Percentiles rank a stretch among this genome's conserved stretches.
Conservation (phyloP, 768 basidiomycete species). For the Tephrocybe sp. region DNA sequence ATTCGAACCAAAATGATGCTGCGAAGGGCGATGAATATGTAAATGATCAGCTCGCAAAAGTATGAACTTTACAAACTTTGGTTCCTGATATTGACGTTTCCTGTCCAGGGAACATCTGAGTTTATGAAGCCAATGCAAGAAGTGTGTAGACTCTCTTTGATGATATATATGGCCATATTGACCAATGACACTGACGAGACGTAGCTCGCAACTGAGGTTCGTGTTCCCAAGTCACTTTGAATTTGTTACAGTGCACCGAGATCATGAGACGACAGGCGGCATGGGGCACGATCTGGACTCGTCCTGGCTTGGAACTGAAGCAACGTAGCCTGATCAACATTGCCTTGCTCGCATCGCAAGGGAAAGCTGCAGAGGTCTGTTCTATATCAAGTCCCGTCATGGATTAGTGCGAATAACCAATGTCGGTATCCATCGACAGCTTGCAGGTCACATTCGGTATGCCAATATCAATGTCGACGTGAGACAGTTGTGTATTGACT, state of each 20-base stretch:
- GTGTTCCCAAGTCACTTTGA: neutral
- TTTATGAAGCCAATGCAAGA: conserved; percentile 49
- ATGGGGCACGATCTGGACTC: conserved; percentile 47
- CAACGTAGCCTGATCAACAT: conserved; percentile 45
- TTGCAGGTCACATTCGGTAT: conserved; percentile 36
- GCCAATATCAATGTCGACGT: conserved; percentile 1
- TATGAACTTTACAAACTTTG: conserved; percentile 1
- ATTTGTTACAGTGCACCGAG: neutral
- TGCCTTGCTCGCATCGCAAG: conserved; percentile 40
- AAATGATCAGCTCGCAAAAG: conserved; percentile 37
- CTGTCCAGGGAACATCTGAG: conserved; percentile 28
- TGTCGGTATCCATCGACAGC: conserved; percentile 19
- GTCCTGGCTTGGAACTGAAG: conserved; percentile 43
- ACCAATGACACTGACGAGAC: neutral
- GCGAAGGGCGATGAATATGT: conserved; percentile 46
- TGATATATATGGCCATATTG: too few species aligned
- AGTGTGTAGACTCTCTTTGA: conserved; percentile 14
- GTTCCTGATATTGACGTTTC: too few species aligned
- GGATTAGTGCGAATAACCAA: neutral
- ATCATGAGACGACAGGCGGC: conserved; percentile 27
- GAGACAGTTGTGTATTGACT: neutral
- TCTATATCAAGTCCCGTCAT: too few species aligned
- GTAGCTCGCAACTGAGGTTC: conserved; percentile 38
- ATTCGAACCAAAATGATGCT: neutral
- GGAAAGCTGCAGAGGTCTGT: conserved; percentile 40